Conservation (phyloP, 805 yeast species). For the baker's yeast (Saccharomyces cerevisiae) region DNA sequence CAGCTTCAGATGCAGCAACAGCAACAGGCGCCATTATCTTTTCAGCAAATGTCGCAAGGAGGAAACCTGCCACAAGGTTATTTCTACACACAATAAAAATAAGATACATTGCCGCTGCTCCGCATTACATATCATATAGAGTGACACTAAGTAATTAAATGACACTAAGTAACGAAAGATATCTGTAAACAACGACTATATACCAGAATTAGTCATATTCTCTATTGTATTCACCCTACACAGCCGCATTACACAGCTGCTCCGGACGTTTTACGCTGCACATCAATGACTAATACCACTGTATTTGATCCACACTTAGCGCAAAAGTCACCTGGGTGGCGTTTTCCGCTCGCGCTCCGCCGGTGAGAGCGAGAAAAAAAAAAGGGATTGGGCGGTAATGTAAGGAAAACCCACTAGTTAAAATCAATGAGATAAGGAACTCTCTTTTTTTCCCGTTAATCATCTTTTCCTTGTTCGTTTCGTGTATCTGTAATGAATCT, state of each 20-base stretch:
- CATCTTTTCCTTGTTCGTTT: background rate
- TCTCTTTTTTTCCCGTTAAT: background rate
- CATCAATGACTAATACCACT: background rate
- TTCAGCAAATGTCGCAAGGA: slow-evolving; percentile 6
- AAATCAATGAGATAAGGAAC: background rate
- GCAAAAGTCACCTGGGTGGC: background rate
- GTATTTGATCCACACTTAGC: background rate
- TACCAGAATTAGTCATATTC: background rate
- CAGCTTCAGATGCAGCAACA: slow-evolving; percentile 19
- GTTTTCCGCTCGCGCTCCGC: background rate
- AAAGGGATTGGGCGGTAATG: background rate
- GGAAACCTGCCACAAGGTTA: slow-evolving; percentile 9
- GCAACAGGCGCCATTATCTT: slow-evolving; percentile 12
- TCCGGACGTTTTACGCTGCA: background rate
- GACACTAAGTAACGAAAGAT: background rate
- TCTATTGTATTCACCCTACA: background rate
- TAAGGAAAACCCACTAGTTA: background rate
- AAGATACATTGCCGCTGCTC: background rate
- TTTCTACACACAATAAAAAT: slow-evolving; percentile 8
- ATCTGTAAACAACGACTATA: background rate
- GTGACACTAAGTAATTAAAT: background rate
- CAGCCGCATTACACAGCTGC: background rate
- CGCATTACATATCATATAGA: background rate
- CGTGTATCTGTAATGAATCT: background rate
- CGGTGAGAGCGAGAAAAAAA: background rate